These are phyloP conservation scores for Phyllachora maydis DNA, from an alignment of 2,329 filamentous ascomycete species.

Conservation along the genomic window DNA sequence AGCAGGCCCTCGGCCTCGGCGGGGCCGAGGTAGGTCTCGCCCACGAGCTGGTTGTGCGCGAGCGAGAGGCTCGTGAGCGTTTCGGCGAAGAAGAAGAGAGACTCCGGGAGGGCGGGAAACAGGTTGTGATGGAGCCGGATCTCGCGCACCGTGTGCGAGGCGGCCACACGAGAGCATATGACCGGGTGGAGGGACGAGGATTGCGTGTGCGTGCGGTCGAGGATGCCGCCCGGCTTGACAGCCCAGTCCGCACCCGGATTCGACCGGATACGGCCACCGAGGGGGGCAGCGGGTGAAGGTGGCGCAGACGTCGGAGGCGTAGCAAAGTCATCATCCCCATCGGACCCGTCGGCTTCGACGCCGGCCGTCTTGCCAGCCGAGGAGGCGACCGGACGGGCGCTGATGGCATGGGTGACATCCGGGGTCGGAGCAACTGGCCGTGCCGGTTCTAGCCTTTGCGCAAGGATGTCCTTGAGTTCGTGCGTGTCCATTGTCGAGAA, in stretches of 20 bases:
- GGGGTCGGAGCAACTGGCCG: no score
- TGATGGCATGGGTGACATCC: no score
- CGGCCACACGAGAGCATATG: conserved; percentile 31
- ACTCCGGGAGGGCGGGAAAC: conserved; percentile 47
- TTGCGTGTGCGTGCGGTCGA: conserved; percentile 50
- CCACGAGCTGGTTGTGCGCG: conserved; percentile 51
- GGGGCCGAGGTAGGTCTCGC: conserved; percentile 36
- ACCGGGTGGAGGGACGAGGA: conserved; percentile 37
- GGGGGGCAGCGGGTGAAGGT: conserved; percentile 23
- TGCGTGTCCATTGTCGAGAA: conserved; percentile 63
- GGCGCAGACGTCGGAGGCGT: conserved; percentile 34
- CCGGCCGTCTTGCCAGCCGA: conserved; percentile 8
- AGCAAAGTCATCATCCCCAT: conserved; percentile 33
- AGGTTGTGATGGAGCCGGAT: conserved; percentile 62
- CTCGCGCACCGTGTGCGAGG: conserved; percentile 26
- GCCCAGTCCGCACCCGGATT: conserved; percentile 28
- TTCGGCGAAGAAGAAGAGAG: conserved; percentile 49
- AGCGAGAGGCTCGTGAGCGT: conserved; percentile 54
- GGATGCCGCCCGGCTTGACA: conserved; percentile 35
- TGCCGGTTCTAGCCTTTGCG: conserved; percentile 42
- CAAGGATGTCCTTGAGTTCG: conserved; percentile 58
- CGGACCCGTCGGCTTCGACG: conserved; percentile 21
- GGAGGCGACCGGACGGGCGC: no score
- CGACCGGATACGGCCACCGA: conserved; percentile 25
- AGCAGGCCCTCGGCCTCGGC: no score